Conservation (phyloP, 2,329 filamentous ascomycete genomes). For the Aspergillus vadensis region DNA sequence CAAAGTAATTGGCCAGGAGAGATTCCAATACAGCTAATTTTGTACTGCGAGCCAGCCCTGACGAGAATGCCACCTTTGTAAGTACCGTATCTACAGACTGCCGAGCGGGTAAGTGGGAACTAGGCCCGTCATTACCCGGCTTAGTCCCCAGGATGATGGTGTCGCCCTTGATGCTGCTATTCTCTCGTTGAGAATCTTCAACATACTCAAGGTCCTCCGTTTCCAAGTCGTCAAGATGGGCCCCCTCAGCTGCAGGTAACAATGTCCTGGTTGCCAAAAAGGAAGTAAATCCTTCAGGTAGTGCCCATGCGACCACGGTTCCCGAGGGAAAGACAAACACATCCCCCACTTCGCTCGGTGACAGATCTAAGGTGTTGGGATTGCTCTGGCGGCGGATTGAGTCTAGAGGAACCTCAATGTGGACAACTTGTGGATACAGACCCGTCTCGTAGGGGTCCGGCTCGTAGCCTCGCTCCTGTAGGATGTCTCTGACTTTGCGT, state of each 20-base stretch:
- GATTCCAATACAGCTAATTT: conserved; percentile 91
- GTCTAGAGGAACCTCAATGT: conserved; percentile 56
- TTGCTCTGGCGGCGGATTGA: conserved; percentile 48
- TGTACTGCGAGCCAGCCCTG: conserved; percentile 85
- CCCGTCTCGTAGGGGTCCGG: conserved; percentile 65
- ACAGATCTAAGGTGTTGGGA: conserved; percentile 40
- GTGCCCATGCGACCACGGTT: conserved; percentile 88
- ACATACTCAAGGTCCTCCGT: conserved; percentile 88
- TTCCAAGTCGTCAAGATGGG: conserved; percentile 72
- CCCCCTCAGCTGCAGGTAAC: conserved; percentile 72
- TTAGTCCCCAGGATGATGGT: conserved; percentile 86
- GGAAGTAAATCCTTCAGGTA: conserved; percentile 72
- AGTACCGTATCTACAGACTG: conserved; percentile 65
- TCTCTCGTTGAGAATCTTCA: conserved; percentile 71
- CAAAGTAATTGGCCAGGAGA: conserved; percentile 78
- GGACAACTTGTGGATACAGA: conserved; percentile 66
- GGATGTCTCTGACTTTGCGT: conserved; percentile 57
- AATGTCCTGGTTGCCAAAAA: conserved; percentile 71
- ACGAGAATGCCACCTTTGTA: conserved; percentile 95
- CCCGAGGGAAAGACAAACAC: conserved; percentile 96
- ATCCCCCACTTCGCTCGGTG: conserved; percentile 65
- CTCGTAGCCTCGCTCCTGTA: conserved; percentile 61
- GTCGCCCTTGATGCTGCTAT: conserved; percentile 79
- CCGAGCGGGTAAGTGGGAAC: conserved; percentile 27
- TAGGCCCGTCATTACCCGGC: conserved; percentile 29